Base-by-base conservation (phyloP, 2,329 filamentous ascomycete species). In the Neofusicoccum sp. region DNA sequence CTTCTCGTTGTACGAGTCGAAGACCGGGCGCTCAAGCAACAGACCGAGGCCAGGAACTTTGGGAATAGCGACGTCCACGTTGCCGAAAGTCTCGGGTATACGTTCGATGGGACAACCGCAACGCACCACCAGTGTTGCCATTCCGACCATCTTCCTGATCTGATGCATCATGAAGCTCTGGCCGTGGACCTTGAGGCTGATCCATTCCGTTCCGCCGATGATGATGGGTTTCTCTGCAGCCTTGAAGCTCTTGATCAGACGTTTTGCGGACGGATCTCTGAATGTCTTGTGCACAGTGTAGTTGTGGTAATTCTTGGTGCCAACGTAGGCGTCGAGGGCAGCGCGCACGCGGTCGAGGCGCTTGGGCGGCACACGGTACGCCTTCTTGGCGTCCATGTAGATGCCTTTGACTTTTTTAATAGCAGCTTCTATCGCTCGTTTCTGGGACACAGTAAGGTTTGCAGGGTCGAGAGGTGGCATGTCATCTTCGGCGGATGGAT, bases 131-230 rank as follows among this genome's bases (percentile, higher is more conserved):
- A 99, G 81, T 34, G 91, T 86, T 7, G 87, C 91, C 89, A 99
- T 92, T 61, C 90, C 91, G 14, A 99, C 91, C 95, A 99, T 98
- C 78, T 98, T 99, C 70, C 95, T 89, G 75, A 99, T 99, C 79
- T 99, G 95, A 76, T 99, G 95, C 95, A 99, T 99, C 95, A 99
- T 99, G 82, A 99, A 99, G 71, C 89, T 93, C 76, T 99, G 95
- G 0, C 95, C 95, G 75, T 99, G 95, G 26, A 99, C 93, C 73
- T 96, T 96, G 66, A 98, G 82, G 44, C 89, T 95, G 4, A 99
- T 82, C 95, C 95, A 99, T 79, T 99, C 90, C 1, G 92, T 97
- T 71, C 93, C 87, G 73, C 91, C 86, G 75, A 96, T 96, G 70
- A 92, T 86, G 69, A 96, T 88, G 31, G 74, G 74, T 20, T 73